Evolutionary conservation across 1,284 basidiomycete species (phyloP).

Genomic region (Microstroma glucosiphilum): DNA sequence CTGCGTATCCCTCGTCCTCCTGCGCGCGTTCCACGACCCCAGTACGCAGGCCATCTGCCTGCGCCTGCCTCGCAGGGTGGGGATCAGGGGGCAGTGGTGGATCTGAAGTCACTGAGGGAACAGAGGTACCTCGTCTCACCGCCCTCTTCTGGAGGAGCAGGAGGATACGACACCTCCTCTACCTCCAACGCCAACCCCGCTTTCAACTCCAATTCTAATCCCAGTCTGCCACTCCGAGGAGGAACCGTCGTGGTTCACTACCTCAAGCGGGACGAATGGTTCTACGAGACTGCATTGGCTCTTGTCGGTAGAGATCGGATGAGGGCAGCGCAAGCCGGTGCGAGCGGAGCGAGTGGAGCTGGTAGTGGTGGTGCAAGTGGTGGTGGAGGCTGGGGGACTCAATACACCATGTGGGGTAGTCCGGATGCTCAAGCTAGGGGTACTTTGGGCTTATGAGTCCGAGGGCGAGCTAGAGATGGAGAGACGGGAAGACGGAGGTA

Average conservation of each 20-base stretch:
- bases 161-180: too few species aligned
- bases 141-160: too few species aligned
- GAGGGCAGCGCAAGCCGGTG: conserved; percentile 47
- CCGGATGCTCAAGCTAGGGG: neutral
- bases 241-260: conserved; percentile 94
- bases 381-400: neutral
- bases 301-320: conserved; percentile 69
- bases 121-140: too few species aligned
- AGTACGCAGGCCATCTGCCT: too few species aligned
- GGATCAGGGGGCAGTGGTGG: too few species aligned
- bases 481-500: neutral
- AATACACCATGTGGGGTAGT: conserved; percentile 1
- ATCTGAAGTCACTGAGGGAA: too few species aligned
- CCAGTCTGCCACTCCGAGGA: conserved; percentile 54
- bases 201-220: too few species aligned
- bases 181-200: neutral
- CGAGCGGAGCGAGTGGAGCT: conserved; percentile 17
- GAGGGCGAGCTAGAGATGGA: neutral
- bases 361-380: neutral
- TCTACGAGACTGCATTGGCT: conserved; percentile 82
- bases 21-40: too few species aligned
- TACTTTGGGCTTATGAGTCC: neutral
- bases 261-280: conserved; percentile 95
- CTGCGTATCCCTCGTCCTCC: too few species aligned
- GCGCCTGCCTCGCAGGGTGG: too few species aligned